Percentiles rank a stretch among this genome's conserved stretches.
phyloP scores from a whole-genome alignment of 441 rosid genomes.

The Raphanus hybrid region DNA sequence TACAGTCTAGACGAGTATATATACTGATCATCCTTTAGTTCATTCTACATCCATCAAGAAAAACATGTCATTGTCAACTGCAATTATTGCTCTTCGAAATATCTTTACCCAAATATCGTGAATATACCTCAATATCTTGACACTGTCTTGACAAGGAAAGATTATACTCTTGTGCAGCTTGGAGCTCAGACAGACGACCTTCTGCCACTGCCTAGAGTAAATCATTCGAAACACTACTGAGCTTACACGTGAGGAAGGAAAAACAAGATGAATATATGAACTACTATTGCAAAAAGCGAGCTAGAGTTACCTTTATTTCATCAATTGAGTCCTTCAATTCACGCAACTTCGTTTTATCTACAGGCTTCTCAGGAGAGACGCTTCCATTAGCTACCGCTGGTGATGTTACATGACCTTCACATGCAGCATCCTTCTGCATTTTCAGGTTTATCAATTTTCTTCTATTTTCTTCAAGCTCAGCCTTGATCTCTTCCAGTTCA shows the following conservation, averaged over 20 bases:
- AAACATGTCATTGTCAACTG: constrained; percentile 37
- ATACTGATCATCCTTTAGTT: constrained; percentile 82
- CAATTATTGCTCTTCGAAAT: constrained; percentile 33
- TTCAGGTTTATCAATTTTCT: constrained; percentile 78
- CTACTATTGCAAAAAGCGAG: constrained; percentile 10
- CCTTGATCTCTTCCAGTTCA: constrained; percentile 85
- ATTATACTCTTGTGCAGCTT: constrained; percentile 77
- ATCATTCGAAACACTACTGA: constrained; percentile 42
- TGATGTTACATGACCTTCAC: constrained; percentile 56
- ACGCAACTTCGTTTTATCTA: constrained; percentile 70
- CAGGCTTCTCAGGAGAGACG: constrained; percentile 78
- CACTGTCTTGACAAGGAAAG: constrained; percentile 68
- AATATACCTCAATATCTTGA: constrained; percentile 75
- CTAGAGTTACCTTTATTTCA: constrained; percentile 66
- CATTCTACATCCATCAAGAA: constrained; percentile 57
- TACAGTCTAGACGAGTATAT: constrained; percentile 73
- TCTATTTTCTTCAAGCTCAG: constrained; percentile 92
- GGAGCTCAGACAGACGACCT: constrained; percentile 85
- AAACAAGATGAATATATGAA: constrained; percentile 17
- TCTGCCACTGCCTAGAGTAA: constrained; percentile 71
- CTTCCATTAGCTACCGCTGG: constrained; percentile 71
- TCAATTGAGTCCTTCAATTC: constrained; percentile 84
- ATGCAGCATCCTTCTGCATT: constrained; percentile 88
- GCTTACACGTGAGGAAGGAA: constrained; percentile 33
- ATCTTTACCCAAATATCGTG: constrained; percentile 25